Base-by-base conservation (phyloP, 2,329 filamentous ascomycete genomes). In the Cryphonectria naterciae region DNA sequence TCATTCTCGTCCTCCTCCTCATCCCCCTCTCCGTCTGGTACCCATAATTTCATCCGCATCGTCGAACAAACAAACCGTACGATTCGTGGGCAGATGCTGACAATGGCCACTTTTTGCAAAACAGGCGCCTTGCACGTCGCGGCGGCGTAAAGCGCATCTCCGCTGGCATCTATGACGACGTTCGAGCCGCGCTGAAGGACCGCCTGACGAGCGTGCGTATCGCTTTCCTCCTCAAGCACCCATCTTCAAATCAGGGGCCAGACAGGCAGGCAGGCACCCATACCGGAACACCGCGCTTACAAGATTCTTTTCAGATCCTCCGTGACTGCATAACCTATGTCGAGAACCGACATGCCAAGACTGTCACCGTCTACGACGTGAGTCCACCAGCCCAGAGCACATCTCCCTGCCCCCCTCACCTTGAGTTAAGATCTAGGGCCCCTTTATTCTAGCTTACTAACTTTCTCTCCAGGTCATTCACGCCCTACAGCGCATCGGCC, bases 111-210 rank as follows among this genome's bases (percentile, higher is more conserved):
- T 32, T 32, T n/a, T 6, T 46, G 13, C 7, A 10, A 4, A 49
- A 8, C 70, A 90, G 92, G 74, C 90, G 92, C 56, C 80, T 95
- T 0, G 93, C 93, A 1, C 88, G 93, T 7, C 89, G 93, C 8
- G 93, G 92, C 1, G 93, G 93, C 0, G 90, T 95, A 0, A 94
- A 94, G 77, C 84, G 92, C 0, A 93, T 95, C 11, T 91, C 89
- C 0, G 86, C 77, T 0, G 74, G 62, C 0, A 90, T 94, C 2
- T 95, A 95, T 75, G 83, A 89, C 0, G 90, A 92, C 0, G 79
- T 85, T 0, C 83, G 93, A 0, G 25, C 4, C 0, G 87, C 83
- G 0, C 67, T 95, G 1, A 87, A 84, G 32, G 72, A 75, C 0
- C 82, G 85, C 0, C 79, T 95, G 0, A 74, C 80, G 6, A 73